Percentiles rank a stretch among this genome's conserved stretches.
These are phyloP conservation scores for Microsporum canis DNA, from an alignment of 2,329 filamentous ascomycete genomes.

Conservation along the genomic window DNA sequence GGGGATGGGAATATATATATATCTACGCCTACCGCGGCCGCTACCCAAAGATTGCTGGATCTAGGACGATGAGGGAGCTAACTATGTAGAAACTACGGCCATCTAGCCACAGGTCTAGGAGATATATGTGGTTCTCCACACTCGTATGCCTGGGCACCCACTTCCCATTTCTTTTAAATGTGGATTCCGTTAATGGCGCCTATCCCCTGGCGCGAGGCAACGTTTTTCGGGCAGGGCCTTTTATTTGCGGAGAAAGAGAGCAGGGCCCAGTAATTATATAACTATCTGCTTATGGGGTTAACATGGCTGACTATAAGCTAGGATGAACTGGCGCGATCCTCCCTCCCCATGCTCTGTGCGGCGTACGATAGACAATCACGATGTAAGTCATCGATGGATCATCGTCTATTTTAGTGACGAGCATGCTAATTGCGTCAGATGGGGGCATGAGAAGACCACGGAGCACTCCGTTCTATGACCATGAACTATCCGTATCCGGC, in stretches of 20 bases:
- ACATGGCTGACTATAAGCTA: background rate
- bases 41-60: background rate
- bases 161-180: background rate
- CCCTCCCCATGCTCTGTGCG: background rate
- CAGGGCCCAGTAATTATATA: background rate
- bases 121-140: background rate
- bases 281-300: background rate
- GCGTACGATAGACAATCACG: background rate
- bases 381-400: constrained; percentile 1
- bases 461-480: background rate
- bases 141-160: background rate
- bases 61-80: background rate
- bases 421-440: background rate
- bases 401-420: background rate
- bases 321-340: background rate
- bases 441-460: background rate
- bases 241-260: background rate
- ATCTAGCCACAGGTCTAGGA: background rate
- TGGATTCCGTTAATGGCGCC: background rate
- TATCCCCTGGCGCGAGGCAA: background rate
- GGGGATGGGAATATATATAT: background rate
- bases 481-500: background rate
- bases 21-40: background rate
- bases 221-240: background rate
- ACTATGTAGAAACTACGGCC: background rate